Percentiles rank a stretch among this genome's conserved stretches.
phyloP scores from a whole-genome alignment of 1,284 basidiomycete genomes.

The Leccinum pachyderme region DNA sequence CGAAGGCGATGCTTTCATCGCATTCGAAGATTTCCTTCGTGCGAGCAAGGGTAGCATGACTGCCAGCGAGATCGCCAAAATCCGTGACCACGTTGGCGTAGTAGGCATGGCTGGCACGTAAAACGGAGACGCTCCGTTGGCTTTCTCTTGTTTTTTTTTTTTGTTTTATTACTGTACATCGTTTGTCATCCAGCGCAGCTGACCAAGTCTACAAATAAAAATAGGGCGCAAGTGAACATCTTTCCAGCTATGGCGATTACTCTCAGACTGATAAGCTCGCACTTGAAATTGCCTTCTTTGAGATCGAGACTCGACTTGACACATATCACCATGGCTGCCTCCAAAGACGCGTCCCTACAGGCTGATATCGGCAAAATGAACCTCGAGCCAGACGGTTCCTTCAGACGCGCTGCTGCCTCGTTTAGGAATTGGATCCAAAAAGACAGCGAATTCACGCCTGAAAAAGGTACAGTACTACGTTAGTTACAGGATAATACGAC shows the following conservation, averaged over 20 bases:
- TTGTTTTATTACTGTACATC: conserved; percentile 9
- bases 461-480: conserved; percentile 56
- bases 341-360: conserved; percentile 38
- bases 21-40: conserved; percentile 75
- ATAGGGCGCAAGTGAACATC: conserved; percentile 4
- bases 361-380: conserved; percentile 69
- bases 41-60: conserved; percentile 69
- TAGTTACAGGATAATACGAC: neutral
- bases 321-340: conserved; percentile 21
- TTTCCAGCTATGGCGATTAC: conserved; percentile 15
- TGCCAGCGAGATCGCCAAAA: conserved; percentile 73
- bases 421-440: conserved; percentile 78
- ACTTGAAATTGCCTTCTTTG: neutral
- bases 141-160: neutral
- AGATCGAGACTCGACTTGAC: neutral
- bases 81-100: conserved; percentile 72
- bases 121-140: conserved; percentile 5
- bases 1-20: conserved; percentile 53
- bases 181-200: conserved; percentile 13
- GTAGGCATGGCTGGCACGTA: conserved; percentile 77
- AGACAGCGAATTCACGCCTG: conserved; percentile 77
- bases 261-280: conserved; percentile 7
- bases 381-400: conserved; percentile 70
- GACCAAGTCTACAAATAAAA: neutral
- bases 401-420: conserved; percentile 70